Evolutionary conservation across 108 stramenopile species (phyloP), one percentile per base, ranked within the genome.

Genomic region (Skeletonema menzelii): DNA sequence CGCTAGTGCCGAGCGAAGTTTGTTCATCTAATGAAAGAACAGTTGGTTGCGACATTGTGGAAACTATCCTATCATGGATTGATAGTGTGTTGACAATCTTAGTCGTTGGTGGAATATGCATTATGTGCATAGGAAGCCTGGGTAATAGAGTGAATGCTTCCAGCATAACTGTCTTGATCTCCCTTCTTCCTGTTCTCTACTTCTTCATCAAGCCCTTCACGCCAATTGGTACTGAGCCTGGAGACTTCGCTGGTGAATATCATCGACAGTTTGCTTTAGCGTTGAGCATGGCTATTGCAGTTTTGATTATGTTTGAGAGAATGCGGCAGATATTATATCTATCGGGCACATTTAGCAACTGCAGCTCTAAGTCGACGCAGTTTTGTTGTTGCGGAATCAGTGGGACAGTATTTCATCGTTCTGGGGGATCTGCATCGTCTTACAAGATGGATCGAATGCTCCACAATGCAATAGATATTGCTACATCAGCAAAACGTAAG

Each of bases 191-290:
- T 24, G 63, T 64, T 40, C 44, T 64, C 26, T 64, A 64, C 63
- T 64, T 64, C 63, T 40, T 64, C 8, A 49, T 64, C 44, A 64
- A 64, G 63, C 63, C 63, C 31, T 64, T 64, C 63, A 64, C 63
- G 34, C 31, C 27, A 27, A 58, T 58, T 4, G 57, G 57, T 17
- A 58, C 57, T 30, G 26, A 27, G 12, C 57, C 57, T 28, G 26
- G 27, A 27, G 57, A 58, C 27, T 30, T 58, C 5, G 8, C 6
- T 5, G 57, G 57, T 30, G 27, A 30, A 13, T 30, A 27, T 30
- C 57, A 58, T 28, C 57, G 57, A 5, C 57, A 58, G 57, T 58
- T 58, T 58, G 57, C 57, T 58, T 30, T 58, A 28, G 57, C 6
- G 27, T 58, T 58, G 57, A 58, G 57, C 10, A 58, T 58, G 57